Conservation (phyloP, 106 monocot species). For the Vanilla planifolia region DNA sequence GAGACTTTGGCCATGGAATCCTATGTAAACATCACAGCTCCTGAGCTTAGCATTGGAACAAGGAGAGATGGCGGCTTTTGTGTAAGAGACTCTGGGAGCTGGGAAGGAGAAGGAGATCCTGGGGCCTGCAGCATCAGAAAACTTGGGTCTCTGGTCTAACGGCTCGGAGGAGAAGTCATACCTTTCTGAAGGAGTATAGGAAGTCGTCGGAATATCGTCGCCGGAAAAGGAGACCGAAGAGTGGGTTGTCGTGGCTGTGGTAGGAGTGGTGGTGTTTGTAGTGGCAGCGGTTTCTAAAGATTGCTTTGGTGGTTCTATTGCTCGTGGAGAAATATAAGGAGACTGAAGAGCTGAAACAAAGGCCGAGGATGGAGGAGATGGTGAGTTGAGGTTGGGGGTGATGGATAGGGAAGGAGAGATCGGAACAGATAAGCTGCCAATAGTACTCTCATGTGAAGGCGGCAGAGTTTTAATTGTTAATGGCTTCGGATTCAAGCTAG, state of each 20-base stretch:
- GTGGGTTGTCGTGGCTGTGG: conserved; percentile 18
- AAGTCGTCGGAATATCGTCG: conserved; percentile 76
- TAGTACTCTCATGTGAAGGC: not conserved
- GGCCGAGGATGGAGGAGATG: conserved; percentile 65
- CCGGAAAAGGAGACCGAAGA: conserved; percentile 60
- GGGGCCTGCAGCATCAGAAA: conserved; percentile 38
- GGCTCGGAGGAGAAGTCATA: conserved; percentile 44
- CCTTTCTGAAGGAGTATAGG: conserved; percentile 68
- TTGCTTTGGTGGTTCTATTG: conserved; percentile 28
- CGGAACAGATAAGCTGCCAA: conserved; percentile 26
- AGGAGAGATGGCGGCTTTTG: conserved; percentile 48
- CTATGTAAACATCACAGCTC: conserved; percentile 89
- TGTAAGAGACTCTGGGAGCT: conserved; percentile 65
- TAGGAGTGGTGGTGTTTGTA: conserved; percentile 13
- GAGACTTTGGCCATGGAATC: conserved; percentile 69
- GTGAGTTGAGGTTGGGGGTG: conserved; percentile 53
- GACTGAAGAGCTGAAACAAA: conserved; percentile 73
- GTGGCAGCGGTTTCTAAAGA: conserved; percentile 8
- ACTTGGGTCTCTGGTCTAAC: conserved; percentile 41
- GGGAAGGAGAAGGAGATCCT: conserved; percentile 88
- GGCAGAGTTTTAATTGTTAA: conserved; percentile 45
- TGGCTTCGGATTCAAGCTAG: conserved; percentile 18
- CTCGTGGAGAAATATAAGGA: conserved; percentile 67
- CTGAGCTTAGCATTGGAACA: conserved; percentile 77
- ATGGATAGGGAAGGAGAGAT: conserved; percentile 56